phyloP scores from a whole-genome alignment of 805 yeast species.

The Yarrowia sp. region DNA sequence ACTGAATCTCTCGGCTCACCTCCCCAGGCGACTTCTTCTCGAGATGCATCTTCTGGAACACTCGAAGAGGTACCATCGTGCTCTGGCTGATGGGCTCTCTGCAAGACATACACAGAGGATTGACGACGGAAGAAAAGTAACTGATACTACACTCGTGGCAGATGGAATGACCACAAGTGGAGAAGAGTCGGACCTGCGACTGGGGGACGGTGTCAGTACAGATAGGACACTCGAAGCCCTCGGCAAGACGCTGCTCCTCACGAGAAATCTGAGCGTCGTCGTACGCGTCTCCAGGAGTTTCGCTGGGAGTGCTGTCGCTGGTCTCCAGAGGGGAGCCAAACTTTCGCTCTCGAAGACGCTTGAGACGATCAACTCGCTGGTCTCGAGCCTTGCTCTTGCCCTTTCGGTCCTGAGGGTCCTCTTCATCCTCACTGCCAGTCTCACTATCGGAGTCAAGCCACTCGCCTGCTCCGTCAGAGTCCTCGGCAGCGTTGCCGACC shows the following conservation, averaged over 20 bases:
- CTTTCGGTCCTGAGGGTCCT: neutral
- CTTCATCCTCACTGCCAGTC: neutral
- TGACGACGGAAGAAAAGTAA: neutral
- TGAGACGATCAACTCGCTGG: slow-evolving; percentile 2
- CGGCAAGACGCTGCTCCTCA: slow-evolving; percentile 14
- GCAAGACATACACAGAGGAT: slow-evolving; percentile 19
- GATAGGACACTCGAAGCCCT: slow-evolving; percentile 20
- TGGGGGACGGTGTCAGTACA: slow-evolving; percentile 9
- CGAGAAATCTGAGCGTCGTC: slow-evolving; percentile 9
- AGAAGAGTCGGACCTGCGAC: neutral
- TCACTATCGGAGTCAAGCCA: neutral
- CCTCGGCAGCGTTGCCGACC: neutral
- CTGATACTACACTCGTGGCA: slow-evolving; percentile 11
- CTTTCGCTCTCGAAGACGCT: neutral
- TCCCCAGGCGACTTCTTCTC: slow-evolving; percentile 7
- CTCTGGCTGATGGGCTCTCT: slow-evolving; percentile 6
- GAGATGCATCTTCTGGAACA: slow-evolving; percentile 24
- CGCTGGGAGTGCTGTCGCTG: neutral
- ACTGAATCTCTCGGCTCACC: neutral
- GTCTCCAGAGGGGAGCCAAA: neutral
- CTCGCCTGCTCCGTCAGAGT: slow-evolving; percentile 8
- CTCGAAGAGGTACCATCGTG: slow-evolving; percentile 9
- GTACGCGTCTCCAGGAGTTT: neutral
- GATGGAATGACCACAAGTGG: slow-evolving; percentile 10
- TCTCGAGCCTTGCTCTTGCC: slow-evolving; percentile 12